Percentiles rank a stretch among this genome's conserved stretches.
Evolutionary conservation across 768 basidiomycete species (phyloP).

Genomic region (Phaffia australis): DNA sequence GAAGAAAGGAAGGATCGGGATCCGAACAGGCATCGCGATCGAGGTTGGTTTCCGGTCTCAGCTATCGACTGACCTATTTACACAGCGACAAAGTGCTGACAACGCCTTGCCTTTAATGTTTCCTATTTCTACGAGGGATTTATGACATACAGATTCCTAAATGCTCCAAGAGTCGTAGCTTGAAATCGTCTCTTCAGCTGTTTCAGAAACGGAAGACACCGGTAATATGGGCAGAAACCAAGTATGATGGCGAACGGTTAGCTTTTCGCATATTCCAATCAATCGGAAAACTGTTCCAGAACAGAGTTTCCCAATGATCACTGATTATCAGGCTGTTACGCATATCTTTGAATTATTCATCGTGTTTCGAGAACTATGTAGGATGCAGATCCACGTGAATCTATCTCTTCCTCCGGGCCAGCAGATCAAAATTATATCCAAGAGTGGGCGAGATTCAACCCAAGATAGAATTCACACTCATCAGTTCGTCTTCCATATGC

Average conservation of each 20-base stretch:
- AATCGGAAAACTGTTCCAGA: too few species aligned
- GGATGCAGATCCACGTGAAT: slow-evolving; percentile 78
- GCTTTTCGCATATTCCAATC: too few species aligned
- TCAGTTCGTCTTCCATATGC: slow-evolving; percentile 30
- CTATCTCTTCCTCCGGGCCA: slow-evolving; percentile 38
- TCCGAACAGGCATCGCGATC: slow-evolving; percentile 52
- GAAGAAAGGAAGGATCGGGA: slow-evolving; percentile 30
- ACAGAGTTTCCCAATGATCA: too few species aligned
- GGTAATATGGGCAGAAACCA: slow-evolving; percentile 73
- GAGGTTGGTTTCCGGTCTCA: slow-evolving; percentile 43
- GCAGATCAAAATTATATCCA: slow-evolving; percentile 70
- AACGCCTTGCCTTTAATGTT: background rate
- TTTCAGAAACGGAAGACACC: slow-evolving; percentile 35
- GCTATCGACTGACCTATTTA: background rate
- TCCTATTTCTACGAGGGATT: too few species aligned
- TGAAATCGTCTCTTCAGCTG: slow-evolving; percentile 47
- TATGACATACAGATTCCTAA: slow-evolving; percentile 74
- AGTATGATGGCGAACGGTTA: slow-evolving; percentile 81
- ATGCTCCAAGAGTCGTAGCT: slow-evolving; percentile 58
- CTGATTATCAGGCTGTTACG: background rate
- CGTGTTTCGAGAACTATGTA: slow-evolving; percentile 17
- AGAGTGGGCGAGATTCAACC: slow-evolving; percentile 75
- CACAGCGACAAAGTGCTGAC: background rate
- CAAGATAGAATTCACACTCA: slow-evolving; percentile 61
- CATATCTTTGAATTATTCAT: background rate